phyloP scores from a whole-genome alignment of 192 early-diverging fungal species.

The Phlyctochytrium arcticum region DNA sequence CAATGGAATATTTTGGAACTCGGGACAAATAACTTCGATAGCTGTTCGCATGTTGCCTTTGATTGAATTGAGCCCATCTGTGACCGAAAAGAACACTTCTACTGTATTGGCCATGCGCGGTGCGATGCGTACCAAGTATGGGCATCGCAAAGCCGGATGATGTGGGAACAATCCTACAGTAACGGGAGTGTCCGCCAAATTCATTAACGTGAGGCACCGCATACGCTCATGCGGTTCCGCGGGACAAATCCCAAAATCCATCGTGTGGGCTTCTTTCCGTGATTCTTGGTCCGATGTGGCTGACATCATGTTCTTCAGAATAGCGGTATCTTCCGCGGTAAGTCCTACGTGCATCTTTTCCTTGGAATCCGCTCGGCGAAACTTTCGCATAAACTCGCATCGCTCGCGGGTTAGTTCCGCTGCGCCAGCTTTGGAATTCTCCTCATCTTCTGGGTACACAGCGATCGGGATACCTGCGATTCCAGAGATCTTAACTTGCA shows the following conservation, averaged over 20 bases:
- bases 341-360: constrained; percentile 41
- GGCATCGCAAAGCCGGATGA: constrained; percentile 41
- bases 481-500: constrained; percentile 39
- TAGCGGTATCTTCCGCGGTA: constrained; percentile 39
- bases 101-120: constrained; percentile 53
- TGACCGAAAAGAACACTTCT: constrained; percentile 42
- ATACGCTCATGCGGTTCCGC: constrained; percentile 13
- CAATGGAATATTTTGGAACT: constrained; percentile 55
- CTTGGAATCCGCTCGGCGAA: constrained; percentile 25
- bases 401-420: constrained; percentile 49
- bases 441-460: constrained; percentile 49
- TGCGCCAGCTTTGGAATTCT: constrained; percentile 44
- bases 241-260: constrained; percentile 54
- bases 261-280: constrained; percentile 44
- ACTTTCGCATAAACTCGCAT: constrained; percentile 52
- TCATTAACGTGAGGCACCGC: constrained; percentile 55
- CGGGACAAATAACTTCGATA: constrained; percentile 58
- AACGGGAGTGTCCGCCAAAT: constrained; percentile 40
- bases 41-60: constrained; percentile 42
- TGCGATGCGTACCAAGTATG: constrained; percentile 48
- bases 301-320: constrained; percentile 54
- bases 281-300: constrained; percentile 40
- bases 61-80: constrained; percentile 9
- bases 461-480: constrained; percentile 57
- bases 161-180: constrained; percentile 52